phyloP scores from a whole-genome alignment of 345 rosid genomes.

The Litchi chinensis region DNA sequence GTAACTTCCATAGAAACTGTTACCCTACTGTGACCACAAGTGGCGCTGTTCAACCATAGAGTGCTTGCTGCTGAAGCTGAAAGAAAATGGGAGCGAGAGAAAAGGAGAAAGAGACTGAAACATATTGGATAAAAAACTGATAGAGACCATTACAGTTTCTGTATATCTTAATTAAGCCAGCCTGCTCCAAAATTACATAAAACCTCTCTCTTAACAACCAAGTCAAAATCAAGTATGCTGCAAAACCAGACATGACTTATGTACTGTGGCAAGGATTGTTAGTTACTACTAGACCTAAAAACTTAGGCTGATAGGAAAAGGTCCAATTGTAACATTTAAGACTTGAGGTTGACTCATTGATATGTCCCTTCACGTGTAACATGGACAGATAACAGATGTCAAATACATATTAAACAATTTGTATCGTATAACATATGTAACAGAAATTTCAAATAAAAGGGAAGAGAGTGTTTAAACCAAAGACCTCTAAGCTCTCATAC shows the following conservation, averaged over 20 bases:
- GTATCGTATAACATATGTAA: no score
- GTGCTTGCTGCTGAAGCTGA: background rate
- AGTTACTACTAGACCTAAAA: no score
- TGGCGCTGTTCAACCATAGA: background rate
- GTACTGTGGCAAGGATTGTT: no score
- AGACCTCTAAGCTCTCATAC: no score
- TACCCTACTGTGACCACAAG: background rate
- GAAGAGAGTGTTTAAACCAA: no score
- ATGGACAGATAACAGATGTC: no score
- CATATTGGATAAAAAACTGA: background rate
- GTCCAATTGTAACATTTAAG: no score
- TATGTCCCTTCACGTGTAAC: no score
- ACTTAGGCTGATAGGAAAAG: no score
- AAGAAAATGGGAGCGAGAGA: background rate
- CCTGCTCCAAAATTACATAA: background rate
- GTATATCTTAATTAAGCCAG: background rate
- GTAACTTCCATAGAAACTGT: background rate
- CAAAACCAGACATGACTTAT: background rate
- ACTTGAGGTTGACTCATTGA: no score
- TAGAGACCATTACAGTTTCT: background rate
- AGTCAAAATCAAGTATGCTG: background rate
- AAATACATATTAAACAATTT: no score
- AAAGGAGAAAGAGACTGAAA: background rate
- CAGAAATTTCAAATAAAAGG: no score
- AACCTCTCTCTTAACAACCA: background rate